phyloP scores from a whole-genome alignment of 2,329 filamentous ascomycete genomes.

The Apiospora kogelbergensis region DNA sequence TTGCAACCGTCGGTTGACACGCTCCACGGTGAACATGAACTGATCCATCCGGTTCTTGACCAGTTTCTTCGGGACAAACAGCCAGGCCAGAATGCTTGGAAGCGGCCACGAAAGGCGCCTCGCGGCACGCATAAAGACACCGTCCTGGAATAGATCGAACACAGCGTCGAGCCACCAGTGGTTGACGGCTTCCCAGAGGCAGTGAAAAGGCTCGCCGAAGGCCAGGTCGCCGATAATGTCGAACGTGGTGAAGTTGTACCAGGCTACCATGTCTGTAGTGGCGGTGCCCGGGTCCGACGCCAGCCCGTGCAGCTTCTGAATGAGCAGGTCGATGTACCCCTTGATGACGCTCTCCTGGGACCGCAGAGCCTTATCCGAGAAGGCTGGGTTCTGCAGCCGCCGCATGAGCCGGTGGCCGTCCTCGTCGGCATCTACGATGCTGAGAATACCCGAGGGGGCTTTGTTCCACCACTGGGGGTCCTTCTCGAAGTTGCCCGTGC shows the following conservation, averaged over 20 bases:
- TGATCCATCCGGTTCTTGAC: slow-evolving; percentile 1
- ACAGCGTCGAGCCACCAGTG: slow-evolving; percentile 11
- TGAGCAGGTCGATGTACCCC: slow-evolving; percentile 33
- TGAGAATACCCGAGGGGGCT: slow-evolving; percentile 20
- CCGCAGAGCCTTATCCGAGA: slow-evolving; percentile 35
- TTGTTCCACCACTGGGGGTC: slow-evolving; percentile 24
- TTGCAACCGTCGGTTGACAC: neutral
- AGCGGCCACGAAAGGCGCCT: neutral
- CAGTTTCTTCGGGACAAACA: slow-evolving; percentile 5
- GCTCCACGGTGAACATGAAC: slow-evolving; percentile 9
- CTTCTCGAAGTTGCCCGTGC: slow-evolving; percentile 31
- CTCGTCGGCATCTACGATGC: slow-evolving; percentile 19
- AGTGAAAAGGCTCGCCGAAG: slow-evolving; percentile 6
- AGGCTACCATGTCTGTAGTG: slow-evolving; percentile 18
- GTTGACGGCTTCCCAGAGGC: slow-evolving; percentile 4
- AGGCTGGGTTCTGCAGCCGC: slow-evolving; percentile 21
- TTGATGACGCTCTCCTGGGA: slow-evolving; percentile 37
- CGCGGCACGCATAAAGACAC: slow-evolving; percentile 5
- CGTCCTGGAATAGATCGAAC: slow-evolving; percentile 7
- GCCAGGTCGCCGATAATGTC: slow-evolving; percentile 11
- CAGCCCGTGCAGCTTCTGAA: slow-evolving; percentile 34
- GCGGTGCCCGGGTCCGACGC: slow-evolving; percentile 12
- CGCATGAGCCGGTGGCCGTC: slow-evolving; percentile 13
- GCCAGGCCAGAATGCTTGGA: neutral
- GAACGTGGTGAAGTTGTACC: slow-evolving; percentile 16